Conservation (phyloP, 768 basidiomycete species). For the button mushroom (Agaricus bisporus) region DNA sequence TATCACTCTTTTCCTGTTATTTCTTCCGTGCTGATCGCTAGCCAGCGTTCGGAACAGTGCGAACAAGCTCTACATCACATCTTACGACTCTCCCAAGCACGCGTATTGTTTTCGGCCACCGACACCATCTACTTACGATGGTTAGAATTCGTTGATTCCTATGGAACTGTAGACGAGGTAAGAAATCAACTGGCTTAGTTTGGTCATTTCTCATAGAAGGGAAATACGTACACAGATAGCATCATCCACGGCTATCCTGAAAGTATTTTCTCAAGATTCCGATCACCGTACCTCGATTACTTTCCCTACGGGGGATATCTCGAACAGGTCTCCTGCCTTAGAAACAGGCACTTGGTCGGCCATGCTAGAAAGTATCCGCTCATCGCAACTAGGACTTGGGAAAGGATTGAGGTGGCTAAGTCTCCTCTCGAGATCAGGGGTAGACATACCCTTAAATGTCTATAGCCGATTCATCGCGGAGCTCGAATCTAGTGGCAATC, state of each 20-base stretch:
- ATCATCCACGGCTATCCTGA: constrained; percentile 44
- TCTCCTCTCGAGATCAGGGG: constrained; percentile 56
- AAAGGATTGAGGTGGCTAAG: constrained; percentile 54
- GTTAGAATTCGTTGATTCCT: constrained; percentile 40
- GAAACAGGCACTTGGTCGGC: constrained; percentile 51
- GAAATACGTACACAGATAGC: background rate
- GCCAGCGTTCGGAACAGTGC: constrained; percentile 15
- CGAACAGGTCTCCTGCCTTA: constrained; percentile 21
- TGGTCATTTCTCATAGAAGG: background rate
- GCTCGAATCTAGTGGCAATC: constrained; percentile 26
- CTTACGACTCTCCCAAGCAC: constrained; percentile 42
- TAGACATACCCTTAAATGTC: constrained; percentile 50
- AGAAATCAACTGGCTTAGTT: constrained; percentile 7
- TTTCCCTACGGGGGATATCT: constrained; percentile 8
- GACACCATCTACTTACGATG: constrained; percentile 52
- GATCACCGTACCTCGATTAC: constrained; percentile 31
- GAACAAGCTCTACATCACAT: constrained; percentile 42
- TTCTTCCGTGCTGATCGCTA: background rate
- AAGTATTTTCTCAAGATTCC: constrained; percentile 47
- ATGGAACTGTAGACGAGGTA: constrained; percentile 34
- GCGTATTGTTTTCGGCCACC: constrained; percentile 47
- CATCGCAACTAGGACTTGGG: constrained; percentile 35
- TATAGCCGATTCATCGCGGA: constrained; percentile 43
- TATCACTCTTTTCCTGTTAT: background rate
- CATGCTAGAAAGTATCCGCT: constrained; percentile 35